Evolutionary conservation across 169 alveolate genomes (phyloP), one percentile per base, ranked within the genome.

Genomic region (Babesia ovata): DNA sequence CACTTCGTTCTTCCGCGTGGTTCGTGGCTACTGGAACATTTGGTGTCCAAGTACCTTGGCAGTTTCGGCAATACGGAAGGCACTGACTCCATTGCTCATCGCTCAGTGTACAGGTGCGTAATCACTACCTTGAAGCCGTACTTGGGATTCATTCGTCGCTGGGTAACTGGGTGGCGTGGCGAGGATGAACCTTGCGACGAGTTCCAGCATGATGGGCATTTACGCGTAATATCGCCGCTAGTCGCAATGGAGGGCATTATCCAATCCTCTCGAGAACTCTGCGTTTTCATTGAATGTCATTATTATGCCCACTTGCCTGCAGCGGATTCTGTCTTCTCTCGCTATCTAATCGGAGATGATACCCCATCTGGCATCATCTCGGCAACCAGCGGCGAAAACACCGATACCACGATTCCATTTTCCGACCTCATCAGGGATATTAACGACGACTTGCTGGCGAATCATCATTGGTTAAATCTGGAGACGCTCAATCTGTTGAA

Each of bases 51-150:
- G 46, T 67, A 67, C 53, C 12, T 44, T 3, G 76, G 76, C 39
- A 36, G 28, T 6, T 67, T 33, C 53, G 65, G 63, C 10, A 0
- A 28, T n/a, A 7, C 21, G 21, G 14, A 12, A 14, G 8, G 21
- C 21, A 13, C 24, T 0, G 19, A 54, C 29, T 10, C 39, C 22
- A 9, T 36, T 0, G 2, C 66, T 49, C 59, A 26, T n/a, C n/a
- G 44, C 22, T 16, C 24, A 16, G 56, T 22, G 9, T 67, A 67
- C 65, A 16, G 28, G 12, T 67, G 76, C 24, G 39, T 67, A 19
- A 29, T 50, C n/a, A 39, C 58, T 11, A 11, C 48, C 0, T 9
- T 67, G 50, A 67, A 52, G 65, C 76, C 76, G n/a, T 67, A 67
- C 33, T 56, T 67, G n/a, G n/a, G 65, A 13, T 50, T 52, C 29